Base-by-base conservation (phyloP, 164 flowering plant genomes). In the Kalanchoe fedtschenkoi region DNA sequence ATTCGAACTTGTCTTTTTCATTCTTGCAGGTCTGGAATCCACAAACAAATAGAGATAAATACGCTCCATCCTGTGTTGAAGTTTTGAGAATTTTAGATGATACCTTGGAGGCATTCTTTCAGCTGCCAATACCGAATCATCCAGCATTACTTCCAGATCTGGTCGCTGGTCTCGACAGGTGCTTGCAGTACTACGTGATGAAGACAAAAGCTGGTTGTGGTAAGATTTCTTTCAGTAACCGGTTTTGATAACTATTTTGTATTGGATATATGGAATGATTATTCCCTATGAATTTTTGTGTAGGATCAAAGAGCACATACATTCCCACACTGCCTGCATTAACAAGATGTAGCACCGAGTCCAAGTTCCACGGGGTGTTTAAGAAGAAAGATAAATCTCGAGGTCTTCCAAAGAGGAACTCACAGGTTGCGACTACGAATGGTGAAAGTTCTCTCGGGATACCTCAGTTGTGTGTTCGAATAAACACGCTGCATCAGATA, bases 151-250 rank as follows among this genome's bases (percentile, higher is more conserved):
- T 95, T 67, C 97, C 99, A 53, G 97, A 95, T 66, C 69, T 95
- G 76, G 71, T 87, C 60, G 59, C 71, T 69, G 92, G 93, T 64
- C 87, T 95, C 58, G 99, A 91, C 72, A 79, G 71, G 75, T 81
- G 93, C 63, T 88, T 95, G 66, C 85, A 87, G 53, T 84, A 89
- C 62, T 95, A 95, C 61, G 73, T 74, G 56, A 75, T 77, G 26
- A 95, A 89, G 76, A 83, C 96, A 68, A 91, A 89, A 86, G 87
- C 96, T 69, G 96, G 96, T 75, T 91, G 96, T 65, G 99, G 99
- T 95, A 84, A 56, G 24, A 26, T 51, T 11, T 26, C 10, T 13
- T 26, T 30, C 11, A 16, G 55, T 75, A 13, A 58, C 62, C 39
- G 16, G 28, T 34, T 41, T 5, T 22, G 34, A n/a, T 51, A 14